Percentiles rank a stretch among this genome's conserved stretches.
phyloP scores from a whole-genome alignment of 23 red algal species.

The Cyanidium caldarium region DNA sequence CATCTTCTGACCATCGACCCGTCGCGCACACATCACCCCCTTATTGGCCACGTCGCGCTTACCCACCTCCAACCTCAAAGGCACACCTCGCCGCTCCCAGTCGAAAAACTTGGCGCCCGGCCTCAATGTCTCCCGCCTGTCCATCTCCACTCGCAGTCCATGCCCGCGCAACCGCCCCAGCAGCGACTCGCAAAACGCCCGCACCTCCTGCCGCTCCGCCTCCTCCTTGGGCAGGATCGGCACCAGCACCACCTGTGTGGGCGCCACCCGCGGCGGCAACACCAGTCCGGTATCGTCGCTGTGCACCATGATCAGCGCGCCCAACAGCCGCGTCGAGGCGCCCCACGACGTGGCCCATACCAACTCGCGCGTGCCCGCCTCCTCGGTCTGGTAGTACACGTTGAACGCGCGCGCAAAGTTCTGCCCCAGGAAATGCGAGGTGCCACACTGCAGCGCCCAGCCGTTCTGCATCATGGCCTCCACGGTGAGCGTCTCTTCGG shows the following conservation, averaged over 20 bases:
- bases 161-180: slow-evolving; percentile 11
- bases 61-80: slow-evolving; percentile 85
- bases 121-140: slow-evolving; percentile 59
- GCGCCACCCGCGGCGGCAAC: slow-evolving; percentile 70
- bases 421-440: slow-evolving; percentile 79
- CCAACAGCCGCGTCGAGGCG: slow-evolving; percentile 70
- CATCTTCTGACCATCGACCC: slow-evolving; percentile 11
- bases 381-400: slow-evolving; percentile 32
- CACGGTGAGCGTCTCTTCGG: slow-evolving; percentile 81
- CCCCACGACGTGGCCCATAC: slow-evolving; percentile 98
- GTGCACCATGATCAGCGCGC: slow-evolving; percentile 94
- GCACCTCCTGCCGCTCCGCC: neutral
- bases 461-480: slow-evolving; percentile 96
- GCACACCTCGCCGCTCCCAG: slow-evolving; percentile 92
- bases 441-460: slow-evolving; percentile 95
- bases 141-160: slow-evolving; percentile 39
- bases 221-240: slow-evolving; percentile 30
- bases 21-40: slow-evolving; percentile 27
- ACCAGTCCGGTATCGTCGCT: slow-evolving; percentile 88
- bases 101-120: slow-evolving; percentile 91
- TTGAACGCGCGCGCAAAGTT: slow-evolving; percentile 88
- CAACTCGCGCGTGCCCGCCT: slow-evolving; percentile 20
- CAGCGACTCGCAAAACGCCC: neutral
- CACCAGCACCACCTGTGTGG: slow-evolving; percentile 72
- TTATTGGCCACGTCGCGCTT: slow-evolving; percentile 34